These are phyloP conservation scores for Arctium lappa DNA, from an alignment of 129 eudicot species.

Conservation along the genomic window DNA sequence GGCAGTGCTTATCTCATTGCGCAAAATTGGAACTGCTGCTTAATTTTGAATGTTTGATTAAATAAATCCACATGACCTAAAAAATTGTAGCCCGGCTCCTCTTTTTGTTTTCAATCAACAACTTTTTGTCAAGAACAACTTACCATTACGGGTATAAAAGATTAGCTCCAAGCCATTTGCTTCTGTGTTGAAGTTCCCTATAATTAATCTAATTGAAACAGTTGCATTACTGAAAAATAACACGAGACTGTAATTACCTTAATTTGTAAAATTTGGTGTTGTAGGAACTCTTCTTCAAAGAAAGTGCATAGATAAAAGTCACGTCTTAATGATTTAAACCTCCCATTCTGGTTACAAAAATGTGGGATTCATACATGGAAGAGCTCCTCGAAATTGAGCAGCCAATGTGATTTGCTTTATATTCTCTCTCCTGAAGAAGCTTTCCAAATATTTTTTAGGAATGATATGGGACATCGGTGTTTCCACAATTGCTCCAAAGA, in stretches of 20 bases:
- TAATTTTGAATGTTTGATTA: not conserved
- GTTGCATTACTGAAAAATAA: not conserved
- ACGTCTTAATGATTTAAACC: not conserved
- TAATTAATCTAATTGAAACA: not conserved
- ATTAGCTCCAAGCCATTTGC: not conserved
- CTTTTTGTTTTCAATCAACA: not conserved
- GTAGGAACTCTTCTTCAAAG: not conserved
- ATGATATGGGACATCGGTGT: not conserved
- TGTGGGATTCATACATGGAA: not conserved
- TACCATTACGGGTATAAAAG: not conserved
- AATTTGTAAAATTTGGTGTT: not conserved
- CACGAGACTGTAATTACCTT: not conserved
- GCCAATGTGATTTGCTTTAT: not conserved
- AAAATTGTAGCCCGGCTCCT: not conserved
- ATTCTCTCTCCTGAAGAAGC: not conserved
- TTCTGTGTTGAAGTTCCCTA: not conserved
- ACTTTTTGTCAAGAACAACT: not conserved
- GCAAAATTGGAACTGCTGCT: not conserved
- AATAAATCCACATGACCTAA: not conserved
- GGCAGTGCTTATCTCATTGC: not conserved
- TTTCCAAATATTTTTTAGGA: not conserved
- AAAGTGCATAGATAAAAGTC: not conserved
- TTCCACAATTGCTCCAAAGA: not conserved
- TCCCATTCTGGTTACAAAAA: slow-evolving; percentile 1
- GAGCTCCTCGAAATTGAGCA: not conserved